A percentile compares a stretch with the other conserved stretches of the same genome.
phyloP scores from a whole-genome alignment of 164 flowering plant genomes.

The Buxus sempervirens region DNA sequence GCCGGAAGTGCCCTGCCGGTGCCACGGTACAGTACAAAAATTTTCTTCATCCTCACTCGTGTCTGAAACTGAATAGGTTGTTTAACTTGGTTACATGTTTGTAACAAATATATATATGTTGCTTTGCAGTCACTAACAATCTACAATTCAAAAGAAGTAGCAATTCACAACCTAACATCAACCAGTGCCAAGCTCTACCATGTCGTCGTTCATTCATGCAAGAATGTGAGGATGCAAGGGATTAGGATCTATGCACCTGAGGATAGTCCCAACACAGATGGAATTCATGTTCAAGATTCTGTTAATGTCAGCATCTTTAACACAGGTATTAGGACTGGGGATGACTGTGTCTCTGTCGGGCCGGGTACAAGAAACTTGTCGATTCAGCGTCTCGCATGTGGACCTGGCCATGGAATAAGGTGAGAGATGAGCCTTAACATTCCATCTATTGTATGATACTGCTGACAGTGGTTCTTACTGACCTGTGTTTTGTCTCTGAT shows the following conservation, averaged over 20 bases:
- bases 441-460: background rate
- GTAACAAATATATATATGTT: background rate
- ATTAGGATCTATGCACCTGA: slow-evolving; percentile 37
- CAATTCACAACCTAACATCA: slow-evolving; percentile 36
- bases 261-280: slow-evolving; percentile 58
- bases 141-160: slow-evolving; percentile 22
- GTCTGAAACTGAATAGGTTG: too few species aligned
- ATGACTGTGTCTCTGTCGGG: slow-evolving; percentile 41
- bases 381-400: slow-evolving; percentile 21
- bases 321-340: slow-evolving; percentile 38
- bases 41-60: too few species aligned
- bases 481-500: background rate
- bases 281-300: slow-evolving; percentile 40
- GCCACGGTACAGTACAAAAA: slow-evolving; percentile 29
- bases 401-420: slow-evolving; percentile 33
- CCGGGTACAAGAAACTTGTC: slow-evolving; percentile 17
- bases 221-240: slow-evolving; percentile 27
- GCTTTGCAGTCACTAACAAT: slow-evolving; percentile 25
- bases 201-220: slow-evolving; percentile 28
- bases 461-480: background rate
- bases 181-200: slow-evolving; percentile 43
- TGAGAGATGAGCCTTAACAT: background rate
- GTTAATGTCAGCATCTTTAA: slow-evolving; percentile 26
- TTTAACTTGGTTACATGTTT: too few species aligned
- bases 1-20: slow-evolving; percentile 37